phyloP scores from a whole-genome alignment of 108 stramenopile species.

The Fragilaria crotonensis region DNA sequence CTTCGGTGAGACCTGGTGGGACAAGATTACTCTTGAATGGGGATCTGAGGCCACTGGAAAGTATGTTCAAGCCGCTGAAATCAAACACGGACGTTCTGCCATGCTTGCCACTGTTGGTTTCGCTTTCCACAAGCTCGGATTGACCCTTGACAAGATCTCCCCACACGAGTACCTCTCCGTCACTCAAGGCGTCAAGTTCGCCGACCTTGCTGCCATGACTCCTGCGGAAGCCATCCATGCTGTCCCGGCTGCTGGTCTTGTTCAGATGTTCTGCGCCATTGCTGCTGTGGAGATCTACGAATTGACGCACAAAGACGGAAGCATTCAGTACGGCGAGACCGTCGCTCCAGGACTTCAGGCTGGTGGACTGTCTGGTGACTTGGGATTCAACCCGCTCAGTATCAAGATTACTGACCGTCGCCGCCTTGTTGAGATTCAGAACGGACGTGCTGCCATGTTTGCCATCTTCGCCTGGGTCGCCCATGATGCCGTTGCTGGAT shows the following conservation, averaged over 20 bases:
- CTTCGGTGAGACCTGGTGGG: conserved; percentile 50
- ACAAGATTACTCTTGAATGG: conserved; percentile 42
- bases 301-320: conserved; percentile 50
- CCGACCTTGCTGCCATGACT: conserved; percentile 55
- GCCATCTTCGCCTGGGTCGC: conserved; percentile 59
- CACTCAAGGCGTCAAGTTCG: conserved; percentile 46
- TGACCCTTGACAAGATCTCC: conserved; percentile 52
- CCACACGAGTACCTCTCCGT: conserved; percentile 50
- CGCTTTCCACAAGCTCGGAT: conserved; percentile 51
- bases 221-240: conserved; percentile 46
- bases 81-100: conserved; percentile 64
- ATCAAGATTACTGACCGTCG: conserved; percentile 39
- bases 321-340: conserved; percentile 28
- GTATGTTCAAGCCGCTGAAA: conserved; percentile 53
- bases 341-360: conserved; percentile 51
- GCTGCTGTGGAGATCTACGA: conserved; percentile 52
- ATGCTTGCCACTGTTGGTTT: conserved; percentile 59
- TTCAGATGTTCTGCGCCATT: conserved; percentile 55
- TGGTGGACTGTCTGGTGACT: conserved; percentile 49
- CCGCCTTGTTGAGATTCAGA: conserved; percentile 45
- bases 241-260: conserved; percentile 41
- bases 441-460: conserved; percentile 67
- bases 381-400: conserved; percentile 53
- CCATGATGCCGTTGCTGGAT: conserved; percentile 41
- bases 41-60: conserved; percentile 49